Evolutionary conservation across 2,329 filamentous ascomycete species (phyloP).

Genomic region (Ceratocystis alfenasii): DNA sequence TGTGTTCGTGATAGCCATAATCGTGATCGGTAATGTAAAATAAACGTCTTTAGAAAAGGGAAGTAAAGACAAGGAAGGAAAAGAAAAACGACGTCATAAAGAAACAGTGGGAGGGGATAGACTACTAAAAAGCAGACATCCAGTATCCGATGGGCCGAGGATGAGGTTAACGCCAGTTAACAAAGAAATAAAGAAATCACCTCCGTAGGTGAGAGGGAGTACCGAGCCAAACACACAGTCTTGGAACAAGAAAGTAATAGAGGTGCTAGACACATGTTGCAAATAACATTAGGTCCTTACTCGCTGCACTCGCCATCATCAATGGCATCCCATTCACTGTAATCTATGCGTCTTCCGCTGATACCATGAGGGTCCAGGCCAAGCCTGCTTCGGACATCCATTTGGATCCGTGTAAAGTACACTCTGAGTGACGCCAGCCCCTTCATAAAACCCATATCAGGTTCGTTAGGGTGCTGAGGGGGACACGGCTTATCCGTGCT

Average conservation of each 20-base stretch:
- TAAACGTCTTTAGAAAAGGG: neutral
- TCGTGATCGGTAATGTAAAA: neutral
- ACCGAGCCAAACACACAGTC: neutral
- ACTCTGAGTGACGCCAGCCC: conserved; percentile 65
- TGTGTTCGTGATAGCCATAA: neutral
- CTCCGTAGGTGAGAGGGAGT: neutral
- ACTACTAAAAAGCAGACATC: conserved; percentile 6
- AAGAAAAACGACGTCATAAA: neutral
- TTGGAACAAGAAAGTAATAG: too few species aligned
- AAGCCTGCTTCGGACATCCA: conserved; percentile 52
- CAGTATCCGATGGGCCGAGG: neutral
- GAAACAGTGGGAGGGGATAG: neutral
- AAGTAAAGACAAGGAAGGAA: neutral
- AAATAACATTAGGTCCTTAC: conserved; percentile 2
- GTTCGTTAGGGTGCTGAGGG: conserved; percentile 63
- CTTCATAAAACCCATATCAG: conserved; percentile 80
- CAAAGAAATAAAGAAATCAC: neutral
- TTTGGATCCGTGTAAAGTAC: conserved; percentile 81
- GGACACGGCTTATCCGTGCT: conserved; percentile 56
- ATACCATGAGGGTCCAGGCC: conserved; percentile 33
- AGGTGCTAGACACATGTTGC: neutral
- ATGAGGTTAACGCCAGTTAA: neutral
- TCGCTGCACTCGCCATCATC: conserved; percentile 22
- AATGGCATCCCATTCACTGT: conserved; percentile 18
- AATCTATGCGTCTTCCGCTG: conserved; percentile 17